Evolutionary conservation across 306 rosid genomes (phyloP).

Genomic region (Nissolia schottii): DNA sequence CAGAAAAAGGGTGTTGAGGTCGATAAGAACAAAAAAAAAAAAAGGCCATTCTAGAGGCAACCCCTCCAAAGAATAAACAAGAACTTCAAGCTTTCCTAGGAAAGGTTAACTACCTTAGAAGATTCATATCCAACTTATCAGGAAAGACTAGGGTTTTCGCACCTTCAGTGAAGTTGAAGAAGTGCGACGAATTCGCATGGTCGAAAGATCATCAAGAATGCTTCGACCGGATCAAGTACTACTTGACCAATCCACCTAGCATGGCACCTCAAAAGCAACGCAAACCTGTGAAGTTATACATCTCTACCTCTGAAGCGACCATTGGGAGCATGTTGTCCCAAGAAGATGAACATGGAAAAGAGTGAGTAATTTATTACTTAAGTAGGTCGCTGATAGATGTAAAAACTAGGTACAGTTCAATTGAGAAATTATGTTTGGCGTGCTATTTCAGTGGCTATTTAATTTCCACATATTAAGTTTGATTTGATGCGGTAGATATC

Average conservation of each 20-base stretch:
- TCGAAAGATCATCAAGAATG: not conserved
- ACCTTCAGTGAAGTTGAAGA: not conserved
- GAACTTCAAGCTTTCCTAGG: not conserved
- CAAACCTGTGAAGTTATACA: not conserved
- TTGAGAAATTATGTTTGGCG: not conserved
- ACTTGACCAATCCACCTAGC: not conserved
- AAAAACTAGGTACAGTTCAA: not conserved
- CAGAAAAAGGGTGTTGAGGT: not conserved
- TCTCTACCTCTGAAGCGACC: not conserved
- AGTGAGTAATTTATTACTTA: not conserved
- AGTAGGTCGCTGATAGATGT: not conserved
- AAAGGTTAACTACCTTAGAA: not conserved
- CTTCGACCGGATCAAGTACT: not conserved
- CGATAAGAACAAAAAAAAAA: too few species aligned
- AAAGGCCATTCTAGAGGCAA: not conserved
- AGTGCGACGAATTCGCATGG: not conserved
- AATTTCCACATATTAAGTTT: not conserved
- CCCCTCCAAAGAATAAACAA: too few species aligned
- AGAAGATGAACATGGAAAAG: not conserved
- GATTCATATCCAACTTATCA: not conserved
- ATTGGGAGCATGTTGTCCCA: not conserved
- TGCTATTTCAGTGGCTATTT: not conserved
- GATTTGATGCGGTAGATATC: not conserved
- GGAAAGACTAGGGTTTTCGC: not conserved
- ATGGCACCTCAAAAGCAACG: not conserved